Base-by-base conservation (phyloP, 2,329 filamentous ascomycete genomes). In the Penicillium sp. region DNA sequence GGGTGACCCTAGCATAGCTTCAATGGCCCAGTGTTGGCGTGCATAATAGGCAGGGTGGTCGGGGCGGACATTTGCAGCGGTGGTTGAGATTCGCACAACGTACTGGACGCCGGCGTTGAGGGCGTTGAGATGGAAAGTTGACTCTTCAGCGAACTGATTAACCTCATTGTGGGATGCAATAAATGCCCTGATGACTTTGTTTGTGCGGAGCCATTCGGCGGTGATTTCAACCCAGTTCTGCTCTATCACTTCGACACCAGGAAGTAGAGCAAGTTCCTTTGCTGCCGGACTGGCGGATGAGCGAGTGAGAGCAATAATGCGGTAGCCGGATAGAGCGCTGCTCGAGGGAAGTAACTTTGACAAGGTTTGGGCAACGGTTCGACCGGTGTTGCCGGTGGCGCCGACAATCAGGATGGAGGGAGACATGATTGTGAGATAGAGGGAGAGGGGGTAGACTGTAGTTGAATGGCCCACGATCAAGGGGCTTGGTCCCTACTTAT, bases 1-100 rank as follows among this genome's bases (percentile, higher is more conserved):
- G 0, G 66, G 63, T 28, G 69, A 63, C 43, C 53, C 48, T 3
- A 75, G 60, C 34, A 75, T 45, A 4, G 58, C 16, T 53, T 75
- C 72, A 14, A 75, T 68, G 0, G 73, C 73, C 72, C 71, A 75
- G 40, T 75, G 72, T 0, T 56, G 30, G 4, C 72, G 63, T 3
- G 66, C 41, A 44, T 75, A 75, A 53, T 69, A 74, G 0, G 62
- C 65, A 0, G 14, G 31, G 36, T 11, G 64, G 44, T 69, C 64
- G 0, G 72, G 70, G n/a, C 59, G 60, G 2, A 74, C 66, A 18
- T 70, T 70, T 0, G 63, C 55, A 1, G 65, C 66, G 0, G 62
- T 70, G 0, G 72, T 75, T 0, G 70, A 75, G 49, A 75, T 70
- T 1, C 71, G 67, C 4, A 75, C 72, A 9, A 75, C 64, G 41